Evolutionary conservation across 371 early-diverging fungal species (phyloP), one percentile per base, ranked within the genome.

Genomic region (Lichtheimia ramosa): DNA sequence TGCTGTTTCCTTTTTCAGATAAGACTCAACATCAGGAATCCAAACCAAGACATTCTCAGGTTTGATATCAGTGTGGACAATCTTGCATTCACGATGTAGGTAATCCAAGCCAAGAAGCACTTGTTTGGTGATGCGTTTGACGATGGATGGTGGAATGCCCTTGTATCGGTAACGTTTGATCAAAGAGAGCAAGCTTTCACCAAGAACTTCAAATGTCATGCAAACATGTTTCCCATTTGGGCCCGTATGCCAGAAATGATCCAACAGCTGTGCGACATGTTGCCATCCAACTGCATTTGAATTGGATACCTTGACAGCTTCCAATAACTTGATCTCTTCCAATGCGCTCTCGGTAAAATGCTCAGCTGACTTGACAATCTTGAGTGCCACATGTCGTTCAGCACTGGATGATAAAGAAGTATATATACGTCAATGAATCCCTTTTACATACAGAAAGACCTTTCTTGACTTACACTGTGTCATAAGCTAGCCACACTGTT

Each of bases 1-100:
- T 48, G 62, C 62, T 5, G 62, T 61, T 42, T 61, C 62, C 7
- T 53, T 39, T 48, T 52, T 42, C 51, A 63, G 46, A n/a, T 53
- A 52, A 0, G 68, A 62, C 49, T 92, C 92, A 8, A 93, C 89
- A 62, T 90, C 83, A 43, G 93, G 92, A 39, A 95, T 88, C 61
- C 92, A 93, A 7, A 96, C 92, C 40, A 96, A 77, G 6, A 96
- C 93, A 70, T 96, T 96, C 69, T 96, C 99, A 0, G 98, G 99
- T 69, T 99, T 99, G 43, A 99, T 68, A 71, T 99, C 99, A 0
- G 99, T 97, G 79, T 99, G 99, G 48, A 97, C 95, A 68, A 99
- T 95, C n/a, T 90, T 90, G 79, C 98, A 97, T 58, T 93, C 91
- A n/a, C 89, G 70, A 70, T 98, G 98, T 61, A 98, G 79, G 65